Conservation (phyloP, 2,329 filamentous ascomycete species). For the Aspergillus sp. region DNA sequence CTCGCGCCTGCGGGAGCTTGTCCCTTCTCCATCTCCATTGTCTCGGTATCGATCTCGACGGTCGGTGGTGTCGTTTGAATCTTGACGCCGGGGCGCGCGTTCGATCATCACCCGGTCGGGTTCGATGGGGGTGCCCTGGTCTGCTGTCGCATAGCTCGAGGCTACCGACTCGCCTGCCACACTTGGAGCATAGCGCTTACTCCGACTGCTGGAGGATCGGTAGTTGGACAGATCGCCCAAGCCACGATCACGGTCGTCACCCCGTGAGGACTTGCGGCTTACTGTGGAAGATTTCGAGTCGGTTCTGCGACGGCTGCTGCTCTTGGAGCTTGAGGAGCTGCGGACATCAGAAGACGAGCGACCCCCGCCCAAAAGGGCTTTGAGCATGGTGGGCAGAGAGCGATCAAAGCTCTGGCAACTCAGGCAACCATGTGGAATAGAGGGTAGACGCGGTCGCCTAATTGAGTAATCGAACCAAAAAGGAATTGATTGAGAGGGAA, state of each 20-base stretch:
- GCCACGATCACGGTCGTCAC: conserved; percentile 50
- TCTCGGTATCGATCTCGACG: conserved; percentile 25
- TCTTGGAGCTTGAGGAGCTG: conserved; percentile 37
- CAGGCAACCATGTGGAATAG: conserved; percentile 33
- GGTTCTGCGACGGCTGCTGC: conserved; percentile 34
- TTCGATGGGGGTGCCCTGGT: conserved; percentile 32
- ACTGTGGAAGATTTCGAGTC: conserved; percentile 37
- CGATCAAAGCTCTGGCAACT: conserved; percentile 25
- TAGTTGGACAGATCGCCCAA: conserved; percentile 38
- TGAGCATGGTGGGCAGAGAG: conserved; percentile 42
- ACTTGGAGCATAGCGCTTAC: conserved; percentile 31
- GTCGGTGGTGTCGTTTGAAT: conserved; percentile 26
- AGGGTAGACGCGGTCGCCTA: neutral
- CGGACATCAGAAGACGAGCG: conserved; percentile 38
- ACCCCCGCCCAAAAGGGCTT: conserved; percentile 41
- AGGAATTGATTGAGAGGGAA: neutral
- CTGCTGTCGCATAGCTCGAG: conserved; percentile 45
- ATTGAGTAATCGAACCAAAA: neutral
- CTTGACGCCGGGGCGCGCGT: conserved; percentile 30
- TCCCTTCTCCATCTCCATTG: conserved; percentile 20
- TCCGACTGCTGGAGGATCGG: conserved; percentile 27
- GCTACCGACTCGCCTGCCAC: conserved; percentile 35
- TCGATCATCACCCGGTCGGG: conserved; percentile 34
- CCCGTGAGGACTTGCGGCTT: conserved; percentile 45
- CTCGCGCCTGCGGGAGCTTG: conserved; percentile 24